Conservation (phyloP, 2,329 filamentous ascomycete genomes). For the Penicillium sp. region DNA sequence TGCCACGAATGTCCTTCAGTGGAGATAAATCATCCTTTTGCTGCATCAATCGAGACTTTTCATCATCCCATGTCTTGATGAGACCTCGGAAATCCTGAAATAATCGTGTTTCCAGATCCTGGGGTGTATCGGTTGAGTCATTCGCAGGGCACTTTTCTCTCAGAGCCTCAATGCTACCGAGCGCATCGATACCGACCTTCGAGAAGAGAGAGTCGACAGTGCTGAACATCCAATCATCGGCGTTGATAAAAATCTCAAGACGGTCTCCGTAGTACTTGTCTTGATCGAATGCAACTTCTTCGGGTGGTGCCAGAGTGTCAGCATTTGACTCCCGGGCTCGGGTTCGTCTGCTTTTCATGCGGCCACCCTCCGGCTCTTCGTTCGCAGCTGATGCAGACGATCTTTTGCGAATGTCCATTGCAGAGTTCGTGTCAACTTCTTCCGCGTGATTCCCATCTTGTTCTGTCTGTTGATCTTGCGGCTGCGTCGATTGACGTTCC, state of each 20-base stretch:
- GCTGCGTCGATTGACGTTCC: constrained; percentile 25
- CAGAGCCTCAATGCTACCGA: constrained; percentile 37
- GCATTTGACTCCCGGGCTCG: constrained; percentile 51
- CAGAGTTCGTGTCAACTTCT: constrained; percentile 27
- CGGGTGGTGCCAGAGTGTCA: constrained; percentile 39
- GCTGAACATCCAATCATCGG: constrained; percentile 52
- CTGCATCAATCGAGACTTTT: constrained; percentile 37
- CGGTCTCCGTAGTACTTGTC: constrained; percentile 49
- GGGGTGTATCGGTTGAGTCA: constrained; percentile 12
- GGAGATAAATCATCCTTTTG: constrained; percentile 44
- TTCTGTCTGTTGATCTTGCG: constrained; percentile 14
- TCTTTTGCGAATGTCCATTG: constrained; percentile 47
- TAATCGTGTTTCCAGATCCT: constrained; percentile 24
- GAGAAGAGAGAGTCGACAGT: constrained; percentile 46
- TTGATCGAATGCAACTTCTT: constrained; percentile 45
- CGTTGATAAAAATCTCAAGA: constrained; percentile 45
- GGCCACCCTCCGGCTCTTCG: constrained; percentile 50
- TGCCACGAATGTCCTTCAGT: constrained; percentile 42
- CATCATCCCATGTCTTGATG: constrained; percentile 39
- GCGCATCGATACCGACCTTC: constrained; percentile 42
- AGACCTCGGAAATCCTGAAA: constrained; percentile 40
- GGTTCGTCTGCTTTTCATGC: constrained; percentile 53
- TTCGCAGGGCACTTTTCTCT: constrained; percentile 20
- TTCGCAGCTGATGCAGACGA: constrained; percentile 53
- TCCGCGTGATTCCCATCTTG: constrained; percentile 22